Evolutionary conservation across 805 yeast species (phyloP), one percentile per base, ranked within the genome.

Genomic region (Wickerhamiella nectarea): DNA sequence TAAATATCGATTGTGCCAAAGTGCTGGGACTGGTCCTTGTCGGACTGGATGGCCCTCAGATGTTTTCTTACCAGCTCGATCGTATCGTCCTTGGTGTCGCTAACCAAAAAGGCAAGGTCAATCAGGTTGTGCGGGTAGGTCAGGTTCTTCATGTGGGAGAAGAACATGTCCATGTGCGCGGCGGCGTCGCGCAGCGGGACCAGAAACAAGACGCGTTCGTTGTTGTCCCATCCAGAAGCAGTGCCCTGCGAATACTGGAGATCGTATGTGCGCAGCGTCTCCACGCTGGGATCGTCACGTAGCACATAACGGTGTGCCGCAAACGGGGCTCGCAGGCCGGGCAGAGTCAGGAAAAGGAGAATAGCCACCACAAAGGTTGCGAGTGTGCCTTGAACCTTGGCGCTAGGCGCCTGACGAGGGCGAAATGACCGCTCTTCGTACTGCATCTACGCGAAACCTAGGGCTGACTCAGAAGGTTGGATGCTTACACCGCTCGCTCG

Each of bases 101-200:
- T 77, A 3, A 87, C 93, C 54, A 87, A 64, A 56, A 87, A 87
- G 9, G 95, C 73, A 14, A 65, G 40, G 40, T 86, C 96, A 34
- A 86, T 78, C 45, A 82, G 67, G 52, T 76, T 69, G 61, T 86
- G 96, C n/a, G 67, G 67, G 61, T 86, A 86, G 1, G 93, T 77
- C 61, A 86, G 67, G 58, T 78, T 78, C 44, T 64, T 67, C 78
- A 87, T 70, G 61, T 86, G 93, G 25, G 75, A 72, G 57, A 86
- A 87, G 55, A 87, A 84, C 83, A 85, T 78, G 34, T 91, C 89
- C 59, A 86, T 67, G 66, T 85, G 95, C 15, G 79, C 74, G 2
- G 87, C 81, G 1, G 96, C 96, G 60, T 87, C 95, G 65, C 96
- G 75, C 52, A 86, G 68, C 6, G 96, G 96, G 9, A 87, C 94